phyloP scores from a whole-genome alignment of 371 early-diverging fungal genomes.

The Actinomortierella ambigua region DNA sequence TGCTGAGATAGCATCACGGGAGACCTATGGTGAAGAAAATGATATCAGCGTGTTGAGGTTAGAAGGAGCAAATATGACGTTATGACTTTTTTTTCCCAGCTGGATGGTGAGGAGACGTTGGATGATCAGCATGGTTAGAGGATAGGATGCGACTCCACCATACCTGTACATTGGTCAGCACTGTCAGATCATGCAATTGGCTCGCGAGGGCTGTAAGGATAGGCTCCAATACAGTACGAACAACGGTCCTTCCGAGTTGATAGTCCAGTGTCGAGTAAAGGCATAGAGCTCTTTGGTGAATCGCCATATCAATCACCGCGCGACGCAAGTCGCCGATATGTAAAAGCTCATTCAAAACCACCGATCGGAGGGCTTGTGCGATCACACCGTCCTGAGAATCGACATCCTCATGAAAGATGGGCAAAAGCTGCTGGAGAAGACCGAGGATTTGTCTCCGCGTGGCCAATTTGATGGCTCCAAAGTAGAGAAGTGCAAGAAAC shows the following conservation, averaged over 20 bases:
- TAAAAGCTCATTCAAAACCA: slow-evolving; percentile 28
- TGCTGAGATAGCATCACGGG: slow-evolving; percentile 21
- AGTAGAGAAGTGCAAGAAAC: slow-evolving; percentile 29
- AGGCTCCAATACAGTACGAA: slow-evolving; percentile 27
- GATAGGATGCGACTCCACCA: not conserved
- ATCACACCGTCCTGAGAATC: slow-evolving; percentile 23
- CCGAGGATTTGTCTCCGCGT: slow-evolving; percentile 42
- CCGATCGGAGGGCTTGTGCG: slow-evolving; percentile 33
- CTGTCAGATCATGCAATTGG: slow-evolving; percentile 27
- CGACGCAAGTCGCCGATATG: slow-evolving; percentile 1
- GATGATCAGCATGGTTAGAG: not conserved
- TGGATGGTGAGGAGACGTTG: too few species aligned
- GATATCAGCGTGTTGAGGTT: not conserved
- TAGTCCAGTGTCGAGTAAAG: slow-evolving; percentile 43
- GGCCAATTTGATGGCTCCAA: slow-evolving; percentile 29
- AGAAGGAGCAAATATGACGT: not conserved
- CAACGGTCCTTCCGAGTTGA: slow-evolving; percentile 35
- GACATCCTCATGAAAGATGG: slow-evolving; percentile 28
- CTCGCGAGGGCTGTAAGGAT: slow-evolving; percentile 32
- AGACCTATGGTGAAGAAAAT: slow-evolving; percentile 7
- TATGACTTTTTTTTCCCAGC: too few species aligned
- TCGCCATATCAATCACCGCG: slow-evolving; percentile 45
- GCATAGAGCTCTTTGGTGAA: slow-evolving; percentile 41
- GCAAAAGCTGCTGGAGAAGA: slow-evolving; percentile 31
- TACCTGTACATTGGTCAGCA: slow-evolving; percentile 39